These are phyloP conservation scores for Botrytis aclada DNA, from an alignment of 2,329 filamentous ascomycete species.

Conservation along the genomic window DNA sequence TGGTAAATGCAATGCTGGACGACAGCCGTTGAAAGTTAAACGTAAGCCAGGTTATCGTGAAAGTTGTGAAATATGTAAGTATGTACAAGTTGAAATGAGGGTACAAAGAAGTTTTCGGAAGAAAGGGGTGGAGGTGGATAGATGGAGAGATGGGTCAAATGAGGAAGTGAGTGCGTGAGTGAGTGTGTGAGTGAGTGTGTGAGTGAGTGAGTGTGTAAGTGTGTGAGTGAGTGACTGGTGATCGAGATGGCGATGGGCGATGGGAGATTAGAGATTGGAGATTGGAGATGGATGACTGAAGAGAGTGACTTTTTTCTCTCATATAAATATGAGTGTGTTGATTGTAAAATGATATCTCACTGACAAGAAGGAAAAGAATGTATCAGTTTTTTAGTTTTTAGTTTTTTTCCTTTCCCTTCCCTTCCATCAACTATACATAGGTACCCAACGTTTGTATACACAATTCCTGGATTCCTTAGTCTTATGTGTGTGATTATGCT, in stretches of 20 bases:
- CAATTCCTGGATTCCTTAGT: background rate
- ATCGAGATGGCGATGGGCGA: background rate
- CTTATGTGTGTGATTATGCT: background rate
- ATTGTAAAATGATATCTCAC: background rate
- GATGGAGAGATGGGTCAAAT: background rate
- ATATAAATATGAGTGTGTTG: background rate
- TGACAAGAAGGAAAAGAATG: background rate
- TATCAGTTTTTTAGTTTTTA: background rate
- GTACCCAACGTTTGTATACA: background rate
- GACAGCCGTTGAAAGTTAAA: background rate
- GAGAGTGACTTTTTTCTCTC: constrained; percentile 8
- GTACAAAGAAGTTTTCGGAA: background rate
- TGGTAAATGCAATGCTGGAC: constrained; percentile 12
- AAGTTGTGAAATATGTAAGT: background rate
- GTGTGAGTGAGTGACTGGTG: background rate
- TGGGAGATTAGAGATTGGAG: background rate
- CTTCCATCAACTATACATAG: background rate
- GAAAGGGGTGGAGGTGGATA: background rate
- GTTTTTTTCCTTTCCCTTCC: background rate
- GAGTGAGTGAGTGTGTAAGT: background rate
- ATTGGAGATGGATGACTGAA: constrained; percentile 5
- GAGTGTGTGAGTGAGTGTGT: background rate
- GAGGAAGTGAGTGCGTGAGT: background rate
- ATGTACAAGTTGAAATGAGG: background rate
- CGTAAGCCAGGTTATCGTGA: constrained; percentile 1